Evolutionary conservation across 225 moss, liverwort and hornwort species (phyloP).

Genomic region (Asterella californica): DNA sequence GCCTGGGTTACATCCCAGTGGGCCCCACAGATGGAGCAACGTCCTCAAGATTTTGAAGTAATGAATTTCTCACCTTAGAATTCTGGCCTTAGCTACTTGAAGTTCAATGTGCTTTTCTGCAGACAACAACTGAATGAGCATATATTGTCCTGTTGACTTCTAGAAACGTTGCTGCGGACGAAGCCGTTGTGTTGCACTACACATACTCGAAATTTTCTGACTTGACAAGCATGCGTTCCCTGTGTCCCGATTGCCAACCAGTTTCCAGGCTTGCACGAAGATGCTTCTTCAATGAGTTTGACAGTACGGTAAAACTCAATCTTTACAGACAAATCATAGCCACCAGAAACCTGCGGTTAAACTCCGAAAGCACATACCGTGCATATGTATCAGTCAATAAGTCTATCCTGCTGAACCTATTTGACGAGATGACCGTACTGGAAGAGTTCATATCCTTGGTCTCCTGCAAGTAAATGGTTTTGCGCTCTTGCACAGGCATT

Average conservation of each 20-base stretch:
- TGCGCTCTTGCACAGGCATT: constrained; percentile 13
- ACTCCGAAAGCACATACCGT: not conserved
- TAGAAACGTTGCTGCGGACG: constrained; percentile 18
- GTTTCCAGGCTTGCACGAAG: not conserved
- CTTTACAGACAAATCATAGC: not conserved
- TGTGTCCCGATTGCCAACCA: constrained; percentile 19
- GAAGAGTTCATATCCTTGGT: not conserved
- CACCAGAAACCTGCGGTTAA: not conserved
- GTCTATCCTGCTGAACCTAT: not conserved
- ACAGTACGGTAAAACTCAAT: constrained; percentile 10
- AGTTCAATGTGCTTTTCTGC: not conserved
- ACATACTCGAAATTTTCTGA: constrained; percentile 29
- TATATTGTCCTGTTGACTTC: not conserved
- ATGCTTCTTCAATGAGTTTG: constrained; percentile 23
- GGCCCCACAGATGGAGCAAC: constrained; percentile 32
- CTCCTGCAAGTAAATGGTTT: not conserved
- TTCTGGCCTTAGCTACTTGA: too few species aligned
- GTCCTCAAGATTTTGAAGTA: constrained; percentile 18
- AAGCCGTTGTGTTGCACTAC: constrained; percentile 40
- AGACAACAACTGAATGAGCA: not conserved
- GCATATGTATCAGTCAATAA: not conserved
- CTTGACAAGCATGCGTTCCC: constrained; percentile 9
- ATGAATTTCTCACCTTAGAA: too few species aligned
- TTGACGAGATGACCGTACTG: not conserved
- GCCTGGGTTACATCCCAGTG: constrained; percentile 30